Percentiles rank a stretch among this genome's conserved stretches.
phyloP scores from a whole-genome alignment of 208 protist species.

The Trypanosoma boissoni region DNA sequence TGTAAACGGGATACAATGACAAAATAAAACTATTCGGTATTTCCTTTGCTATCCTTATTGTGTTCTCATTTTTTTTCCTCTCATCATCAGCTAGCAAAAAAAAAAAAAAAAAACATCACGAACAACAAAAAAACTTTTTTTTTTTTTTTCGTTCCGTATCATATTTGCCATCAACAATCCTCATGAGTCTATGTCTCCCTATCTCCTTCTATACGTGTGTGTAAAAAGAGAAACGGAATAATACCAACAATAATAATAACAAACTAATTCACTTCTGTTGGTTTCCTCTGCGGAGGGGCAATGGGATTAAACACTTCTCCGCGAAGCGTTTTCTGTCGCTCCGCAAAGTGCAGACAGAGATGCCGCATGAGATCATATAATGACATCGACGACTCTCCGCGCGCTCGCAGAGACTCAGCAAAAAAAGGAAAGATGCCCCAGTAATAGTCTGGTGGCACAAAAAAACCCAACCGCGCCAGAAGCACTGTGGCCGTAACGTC shows the following conservation, averaged over 20 bases:
- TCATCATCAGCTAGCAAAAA: not conserved
- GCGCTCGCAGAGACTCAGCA: slow-evolving; percentile 31
- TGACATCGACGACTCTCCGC: slow-evolving; percentile 25
- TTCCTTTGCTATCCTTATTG: not conserved
- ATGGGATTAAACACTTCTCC: slow-evolving; percentile 73
- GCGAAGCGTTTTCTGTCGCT: slow-evolving; percentile 26
- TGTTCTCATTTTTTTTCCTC: slow-evolving; percentile 1
- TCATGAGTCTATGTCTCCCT: not conserved
- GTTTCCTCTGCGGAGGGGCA: slow-evolving; percentile 13
- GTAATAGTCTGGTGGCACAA: slow-evolving; percentile 85
- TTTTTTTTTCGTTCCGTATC: too few relatives aligned
- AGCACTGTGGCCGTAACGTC: slow-evolving; percentile 70
- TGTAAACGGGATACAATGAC: too few relatives aligned
- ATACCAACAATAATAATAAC: not conserved
- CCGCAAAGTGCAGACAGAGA: slow-evolving; percentile 58
- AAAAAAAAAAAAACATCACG: not conserved
- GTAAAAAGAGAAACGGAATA: too few relatives aligned
- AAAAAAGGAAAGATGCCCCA: slow-evolving; percentile 83
- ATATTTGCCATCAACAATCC: not conserved
- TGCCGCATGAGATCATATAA: slow-evolving; percentile 67
- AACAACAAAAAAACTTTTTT: slow-evolving; percentile 1
- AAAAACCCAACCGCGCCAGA: slow-evolving; percentile 73
- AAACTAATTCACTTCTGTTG: not conserved
- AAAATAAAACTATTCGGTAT: too few relatives aligned
- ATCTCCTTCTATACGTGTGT: not conserved